These are phyloP conservation scores for Iberis amara DNA, from an alignment of 441 rosid species.

Conservation along the genomic window DNA sequence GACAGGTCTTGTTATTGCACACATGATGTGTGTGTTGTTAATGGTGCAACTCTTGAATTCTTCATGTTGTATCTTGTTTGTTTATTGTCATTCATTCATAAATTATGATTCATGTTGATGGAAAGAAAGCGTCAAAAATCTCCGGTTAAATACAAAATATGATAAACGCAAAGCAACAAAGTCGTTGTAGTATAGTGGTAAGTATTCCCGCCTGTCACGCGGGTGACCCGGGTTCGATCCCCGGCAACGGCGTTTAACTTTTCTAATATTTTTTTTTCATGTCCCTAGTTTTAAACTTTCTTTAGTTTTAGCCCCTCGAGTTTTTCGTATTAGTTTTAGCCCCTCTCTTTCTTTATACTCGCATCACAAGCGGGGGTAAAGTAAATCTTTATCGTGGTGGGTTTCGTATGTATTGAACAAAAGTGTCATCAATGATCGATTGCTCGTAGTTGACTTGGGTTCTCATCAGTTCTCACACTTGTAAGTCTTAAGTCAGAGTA, in stretches of 20 bases:
- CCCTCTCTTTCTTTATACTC: no score
- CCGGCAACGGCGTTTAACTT: background rate
- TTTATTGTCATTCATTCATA: constrained; percentile 10
- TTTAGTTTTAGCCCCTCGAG: background rate
- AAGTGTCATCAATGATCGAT: no score
- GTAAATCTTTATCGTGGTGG: no score
- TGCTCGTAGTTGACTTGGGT: no score
- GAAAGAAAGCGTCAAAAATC: background rate
- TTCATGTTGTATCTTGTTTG: constrained; percentile 31
- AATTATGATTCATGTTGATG: constrained; percentile 19
- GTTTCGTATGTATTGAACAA: no score
- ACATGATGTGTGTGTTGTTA: constrained; percentile 40
- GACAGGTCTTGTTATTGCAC: constrained; percentile 30
- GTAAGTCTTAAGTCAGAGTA: no score
- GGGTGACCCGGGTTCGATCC: constrained; percentile 33
- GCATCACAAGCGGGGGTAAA: no score
- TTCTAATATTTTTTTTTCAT: background rate
- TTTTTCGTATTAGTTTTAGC: no score
- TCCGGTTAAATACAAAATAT: background rate
- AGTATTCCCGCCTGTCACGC: constrained; percentile 80
- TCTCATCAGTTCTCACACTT: no score
- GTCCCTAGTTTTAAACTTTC: background rate
- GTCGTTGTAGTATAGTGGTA: constrained; percentile 89
- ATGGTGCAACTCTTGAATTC: constrained; percentile 33
- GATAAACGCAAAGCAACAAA: background rate